A percentile compares a stretch with the other conserved stretches of the same genome.
phyloP scores from a whole-genome alignment of 192 early-diverging fungal genomes.

The Podila clonocystis region DNA sequence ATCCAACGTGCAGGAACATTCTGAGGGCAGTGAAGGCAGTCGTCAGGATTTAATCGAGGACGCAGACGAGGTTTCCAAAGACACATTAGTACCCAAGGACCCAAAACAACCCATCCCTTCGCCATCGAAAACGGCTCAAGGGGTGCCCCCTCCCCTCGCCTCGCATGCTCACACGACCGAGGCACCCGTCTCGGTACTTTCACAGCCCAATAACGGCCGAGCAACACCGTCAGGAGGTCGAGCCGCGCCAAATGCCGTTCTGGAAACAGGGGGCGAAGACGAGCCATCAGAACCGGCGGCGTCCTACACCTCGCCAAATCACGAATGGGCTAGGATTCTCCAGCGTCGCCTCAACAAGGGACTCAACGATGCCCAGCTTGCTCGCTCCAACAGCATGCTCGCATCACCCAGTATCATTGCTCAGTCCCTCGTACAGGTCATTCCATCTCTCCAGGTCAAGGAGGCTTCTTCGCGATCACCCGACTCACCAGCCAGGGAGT shows the following conservation, averaged over 20 bases:
- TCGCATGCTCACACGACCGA: not conserved
- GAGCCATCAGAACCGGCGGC: conserved; percentile 11
- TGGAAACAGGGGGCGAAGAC: not conserved
- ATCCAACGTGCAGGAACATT: not conserved
- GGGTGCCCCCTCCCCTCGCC: not conserved
- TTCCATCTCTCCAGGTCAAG: conserved; percentile 48
- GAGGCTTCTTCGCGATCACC: conserved; percentile 21
- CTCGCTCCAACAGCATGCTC: conserved; percentile 48
- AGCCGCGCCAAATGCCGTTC: not conserved
- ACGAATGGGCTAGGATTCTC: conserved; percentile 43
- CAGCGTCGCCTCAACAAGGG: conserved; percentile 37
- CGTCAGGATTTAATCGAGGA: not conserved
- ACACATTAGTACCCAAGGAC: too few species aligned
- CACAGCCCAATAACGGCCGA: not conserved
- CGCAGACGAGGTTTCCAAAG: not conserved
- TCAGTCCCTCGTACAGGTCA: conserved; percentile 40
- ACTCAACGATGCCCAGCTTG: conserved; percentile 39
- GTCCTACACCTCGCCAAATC: conserved; percentile 42
- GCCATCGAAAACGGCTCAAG: not conserved
- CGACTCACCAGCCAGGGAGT: conserved; percentile 15
- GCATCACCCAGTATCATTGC: conserved; percentile 48
- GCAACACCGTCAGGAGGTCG: not conserved
- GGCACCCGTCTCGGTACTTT: not conserved
- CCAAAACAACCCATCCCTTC: not conserved
- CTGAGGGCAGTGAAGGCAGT: not conserved